Percentiles rank a stretch among this genome's conserved stretches.
These are phyloP conservation scores for Athelia sp. DNA, from an alignment of 1,284 basidiomycete genomes.

Conservation along the genomic window DNA sequence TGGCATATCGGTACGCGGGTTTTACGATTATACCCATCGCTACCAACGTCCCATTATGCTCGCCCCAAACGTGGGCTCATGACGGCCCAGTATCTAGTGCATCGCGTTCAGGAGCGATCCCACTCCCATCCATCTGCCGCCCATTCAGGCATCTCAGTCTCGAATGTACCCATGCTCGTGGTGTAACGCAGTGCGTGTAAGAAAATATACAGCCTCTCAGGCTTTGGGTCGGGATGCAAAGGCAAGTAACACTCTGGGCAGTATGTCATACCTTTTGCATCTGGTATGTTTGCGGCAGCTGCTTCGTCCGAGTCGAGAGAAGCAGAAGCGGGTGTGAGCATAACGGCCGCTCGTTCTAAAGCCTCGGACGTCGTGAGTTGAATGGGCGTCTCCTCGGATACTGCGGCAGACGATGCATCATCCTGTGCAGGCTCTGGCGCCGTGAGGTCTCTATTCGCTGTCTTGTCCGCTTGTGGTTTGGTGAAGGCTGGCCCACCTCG, in stretches of 20 bases:
- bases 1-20: too few species aligned
- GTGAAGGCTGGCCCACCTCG: constrained; percentile 46
- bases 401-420: constrained; percentile 4
- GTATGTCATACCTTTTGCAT: constrained; percentile 40
- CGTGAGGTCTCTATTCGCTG: background rate
- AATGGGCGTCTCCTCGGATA: constrained; percentile 14
- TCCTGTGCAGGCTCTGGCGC: constrained; percentile 3
- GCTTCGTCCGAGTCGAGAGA: constrained; percentile 13
- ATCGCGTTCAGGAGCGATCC: constrained; percentile 29
- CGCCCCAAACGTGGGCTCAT: too few species aligned
- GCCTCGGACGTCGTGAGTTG: constrained; percentile 45
- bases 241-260: constrained; percentile 89
- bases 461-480: constrained; percentile 16
- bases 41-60: too few species aligned
- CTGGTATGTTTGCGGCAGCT: constrained; percentile 18
- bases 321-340: constrained; percentile 26
- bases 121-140: constrained; percentile 60
- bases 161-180: constrained; percentile 67
- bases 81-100: too few species aligned
- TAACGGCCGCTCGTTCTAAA: constrained; percentile 31
- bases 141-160: constrained; percentile 75
- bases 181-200: constrained; percentile 86
- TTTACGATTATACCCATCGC: too few species aligned
- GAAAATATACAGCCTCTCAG: constrained; percentile 90
- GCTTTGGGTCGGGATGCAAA: constrained; percentile 84